Evolutionary conservation across 2,329 filamentous ascomycete genomes (phyloP).

Genomic region (Apiospora sp.): DNA sequence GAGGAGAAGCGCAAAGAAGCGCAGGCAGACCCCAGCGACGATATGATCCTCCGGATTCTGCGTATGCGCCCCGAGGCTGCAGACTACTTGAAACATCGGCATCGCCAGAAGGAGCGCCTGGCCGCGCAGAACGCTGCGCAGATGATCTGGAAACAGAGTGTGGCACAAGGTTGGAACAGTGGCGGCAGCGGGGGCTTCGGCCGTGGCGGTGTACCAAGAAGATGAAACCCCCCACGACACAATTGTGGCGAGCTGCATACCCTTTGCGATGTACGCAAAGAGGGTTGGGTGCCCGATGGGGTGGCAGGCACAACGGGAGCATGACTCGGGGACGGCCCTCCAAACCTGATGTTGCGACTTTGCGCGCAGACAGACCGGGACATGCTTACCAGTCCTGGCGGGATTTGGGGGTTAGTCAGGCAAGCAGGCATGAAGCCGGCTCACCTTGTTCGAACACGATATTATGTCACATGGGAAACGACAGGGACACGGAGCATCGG

Average conservation of each 20-base stretch:
- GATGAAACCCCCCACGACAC: constrained; percentile 2
- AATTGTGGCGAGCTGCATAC: neutral
- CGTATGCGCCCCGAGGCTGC: constrained; percentile 93
- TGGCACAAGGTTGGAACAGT: constrained; percentile 64
- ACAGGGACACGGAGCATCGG: neutral
- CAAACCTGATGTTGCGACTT: neutral
- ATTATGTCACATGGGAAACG: neutral
- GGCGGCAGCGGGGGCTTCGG: constrained; percentile 43
- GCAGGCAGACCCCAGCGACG: constrained; percentile 95
- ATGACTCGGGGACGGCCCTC: constrained; percentile 7
- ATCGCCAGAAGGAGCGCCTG: constrained; percentile 91
- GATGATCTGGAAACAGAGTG: constrained; percentile 92
- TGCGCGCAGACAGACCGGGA: constrained; percentile 2
- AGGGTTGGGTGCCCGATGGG: neutral
- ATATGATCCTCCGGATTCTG: constrained; percentile 95
- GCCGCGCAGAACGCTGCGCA: constrained; percentile 90
- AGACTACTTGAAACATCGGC: constrained; percentile 86
- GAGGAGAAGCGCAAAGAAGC: constrained; percentile 95
- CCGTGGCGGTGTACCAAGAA: constrained; percentile 13
- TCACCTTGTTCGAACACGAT: constrained; percentile 2
- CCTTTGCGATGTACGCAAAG: neutral
- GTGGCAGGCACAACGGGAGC: neutral
- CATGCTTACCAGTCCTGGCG: constrained; percentile 6
- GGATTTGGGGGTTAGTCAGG: neutral
- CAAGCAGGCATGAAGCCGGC: neutral